A percentile compares a stretch with the other conserved stretches of the same genome.
Evolutionary conservation across 1,284 basidiomycete genomes (phyloP).

Genomic region (Cerrena zonata): DNA sequence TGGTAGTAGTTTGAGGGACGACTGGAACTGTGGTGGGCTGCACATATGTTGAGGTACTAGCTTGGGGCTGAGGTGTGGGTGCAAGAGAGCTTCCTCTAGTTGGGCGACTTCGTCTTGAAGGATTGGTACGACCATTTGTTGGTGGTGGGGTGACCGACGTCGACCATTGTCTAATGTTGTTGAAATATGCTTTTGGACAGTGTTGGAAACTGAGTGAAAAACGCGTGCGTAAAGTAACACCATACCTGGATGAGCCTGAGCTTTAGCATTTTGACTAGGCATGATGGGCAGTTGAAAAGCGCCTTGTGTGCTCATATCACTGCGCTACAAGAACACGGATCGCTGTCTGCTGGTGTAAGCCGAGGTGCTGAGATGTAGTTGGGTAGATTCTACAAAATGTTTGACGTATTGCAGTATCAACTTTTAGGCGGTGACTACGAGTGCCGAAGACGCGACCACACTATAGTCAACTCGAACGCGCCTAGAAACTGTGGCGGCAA

Average conservation of each 20-base stretch:
- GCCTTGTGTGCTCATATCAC: too few relatives aligned
- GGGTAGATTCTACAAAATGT: too few relatives aligned
- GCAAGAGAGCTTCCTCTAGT: conserved; percentile 32
- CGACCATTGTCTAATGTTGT: conserved; percentile 62
- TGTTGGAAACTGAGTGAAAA: background rate
- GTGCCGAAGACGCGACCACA: too few relatives aligned
- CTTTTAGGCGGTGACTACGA: too few relatives aligned
- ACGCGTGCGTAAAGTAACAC: background rate
- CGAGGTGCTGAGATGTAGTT: too few relatives aligned
- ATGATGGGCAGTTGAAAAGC: too few relatives aligned
- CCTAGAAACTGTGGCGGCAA: too few relatives aligned
- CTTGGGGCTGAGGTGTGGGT: conserved; percentile 10
- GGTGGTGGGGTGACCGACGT: conserved; percentile 44
- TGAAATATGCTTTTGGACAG: conserved; percentile 44
- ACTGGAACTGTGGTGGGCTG: background rate
- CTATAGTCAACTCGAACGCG: too few relatives aligned
- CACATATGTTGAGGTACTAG: background rate
- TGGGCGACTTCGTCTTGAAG: conserved; percentile 31
- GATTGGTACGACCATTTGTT: conserved; percentile 31
- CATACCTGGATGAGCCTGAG: conserved; percentile 19
- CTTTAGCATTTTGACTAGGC: too few relatives aligned
- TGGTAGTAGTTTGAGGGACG: background rate
- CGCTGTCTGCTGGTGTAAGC: too few relatives aligned
- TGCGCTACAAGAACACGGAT: too few relatives aligned
- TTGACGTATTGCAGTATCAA: too few relatives aligned